Evolutionary conservation across 192 early-diverging fungal genomes (phyloP), one percentile per base, ranked within the genome.

Genomic region (Podochytrium sp.): DNA sequence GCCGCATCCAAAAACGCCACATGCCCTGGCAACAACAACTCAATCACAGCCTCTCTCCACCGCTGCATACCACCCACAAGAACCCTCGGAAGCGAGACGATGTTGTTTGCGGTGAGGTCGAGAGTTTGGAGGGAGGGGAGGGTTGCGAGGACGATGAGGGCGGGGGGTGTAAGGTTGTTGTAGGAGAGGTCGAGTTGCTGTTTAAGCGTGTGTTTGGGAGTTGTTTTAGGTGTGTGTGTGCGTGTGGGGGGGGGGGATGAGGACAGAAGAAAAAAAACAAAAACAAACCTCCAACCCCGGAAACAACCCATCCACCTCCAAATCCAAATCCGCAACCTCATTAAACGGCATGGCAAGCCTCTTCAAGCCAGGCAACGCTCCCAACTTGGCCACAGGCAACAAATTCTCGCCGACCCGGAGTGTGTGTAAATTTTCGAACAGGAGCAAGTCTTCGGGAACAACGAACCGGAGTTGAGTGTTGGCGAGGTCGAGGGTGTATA

Each of bases 131-230:
- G 73, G 23, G 59, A 63, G 23, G 83, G 83, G 2, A 87, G 65
- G 18, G 81, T 79, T 16, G 80, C 80, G 1, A 87, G 71, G 2
- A 87, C 83, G 65, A 81, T 82, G 14, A 84, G 30, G 5, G 76
- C 80, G 5, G 86, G 75, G 1, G 57, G 55, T 20, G 73, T 63
- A 3, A 84, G 25, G 14, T 50, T 34, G 68, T 87, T 87, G 75
- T 79, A 87, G 5, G 86, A 87, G 39, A 87, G 72, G 65, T 87
- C 86, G 2, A 87, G 70, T 25, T 79, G 57, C 79, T 83, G 63
- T 23, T 30, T n/a, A n/a, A n/a, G n/a, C n/a, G n/a, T n/a, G n/a
- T n/a, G n/a, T 18, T 35, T 47, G 29, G 12, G 29, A 20, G 33
- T 14, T 34, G 39, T 76, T 59, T 59, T 40, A n/a, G n/a, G n/a